Conservation (phyloP, 306 rosid species). For the Notholithocarpus densiflorus region DNA sequence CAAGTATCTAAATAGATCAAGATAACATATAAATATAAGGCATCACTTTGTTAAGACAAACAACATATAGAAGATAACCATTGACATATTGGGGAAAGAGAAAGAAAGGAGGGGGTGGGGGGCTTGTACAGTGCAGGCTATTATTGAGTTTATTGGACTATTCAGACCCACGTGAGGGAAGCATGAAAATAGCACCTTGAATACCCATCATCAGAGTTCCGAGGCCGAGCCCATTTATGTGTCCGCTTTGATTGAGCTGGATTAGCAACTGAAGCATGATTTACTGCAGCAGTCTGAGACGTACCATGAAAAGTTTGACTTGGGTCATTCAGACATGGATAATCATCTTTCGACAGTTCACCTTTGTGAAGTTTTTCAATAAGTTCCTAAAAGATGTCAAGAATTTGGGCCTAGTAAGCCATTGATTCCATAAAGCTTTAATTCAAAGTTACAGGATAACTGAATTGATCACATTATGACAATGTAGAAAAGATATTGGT, state of each 20-base stretch:
- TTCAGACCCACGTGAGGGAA: background rate
- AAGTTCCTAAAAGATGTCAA: conserved; percentile 60
- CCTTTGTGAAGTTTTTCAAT: conserved; percentile 74
- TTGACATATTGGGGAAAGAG: background rate
- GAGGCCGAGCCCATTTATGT: conserved; percentile 90
- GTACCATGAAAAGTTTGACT: conserved; percentile 64
- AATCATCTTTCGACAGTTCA: conserved; percentile 82
- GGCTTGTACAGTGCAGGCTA: background rate
- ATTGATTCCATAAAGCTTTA: conserved; percentile 11
- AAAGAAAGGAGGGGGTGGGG: background rate
- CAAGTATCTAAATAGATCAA: no score
- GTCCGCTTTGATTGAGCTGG: conserved; percentile 91
- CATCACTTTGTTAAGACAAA: background rate
- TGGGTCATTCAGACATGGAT: conserved; percentile 92
- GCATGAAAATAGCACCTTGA: conserved; percentile 56
- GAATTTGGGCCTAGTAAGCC: background rate
- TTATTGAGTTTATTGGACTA: background rate
- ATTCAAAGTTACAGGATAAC: conserved; percentile 4
- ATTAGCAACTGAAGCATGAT: conserved; percentile 60
- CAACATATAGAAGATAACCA: background rate
- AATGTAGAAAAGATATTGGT: background rate
- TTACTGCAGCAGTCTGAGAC: conserved; percentile 44
- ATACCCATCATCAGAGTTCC: conserved; percentile 92
- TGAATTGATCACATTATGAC: background rate
- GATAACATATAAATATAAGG: background rate